Percentiles rank a stretch among this genome's conserved stretches.
phyloP scores from a whole-genome alignment of 768 basidiomycete species.

The Clathrus columnatus region DNA sequence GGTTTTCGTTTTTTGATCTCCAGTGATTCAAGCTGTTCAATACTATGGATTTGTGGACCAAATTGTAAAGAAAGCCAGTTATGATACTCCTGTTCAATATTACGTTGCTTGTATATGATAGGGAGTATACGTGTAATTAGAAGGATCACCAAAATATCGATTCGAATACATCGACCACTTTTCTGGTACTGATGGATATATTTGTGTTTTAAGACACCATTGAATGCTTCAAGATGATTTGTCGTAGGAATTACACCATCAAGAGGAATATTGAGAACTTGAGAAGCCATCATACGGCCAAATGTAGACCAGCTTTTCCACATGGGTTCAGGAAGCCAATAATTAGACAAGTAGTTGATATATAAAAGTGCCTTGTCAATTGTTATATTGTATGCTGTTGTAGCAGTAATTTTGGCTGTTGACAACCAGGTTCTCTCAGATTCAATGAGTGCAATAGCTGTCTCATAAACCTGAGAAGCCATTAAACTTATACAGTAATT shows the following conservation, averaged over 20 bases:
- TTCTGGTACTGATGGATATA: conserved; percentile 22
- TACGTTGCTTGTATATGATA: conserved; percentile 13
- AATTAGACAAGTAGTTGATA: conserved; percentile 6
- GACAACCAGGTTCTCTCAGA: neutral
- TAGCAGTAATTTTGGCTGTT: no score
- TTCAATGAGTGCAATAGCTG: neutral
- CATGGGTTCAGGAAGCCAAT: conserved; percentile 15
- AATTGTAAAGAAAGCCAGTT: neutral
- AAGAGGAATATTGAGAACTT: conserved; percentile 17
- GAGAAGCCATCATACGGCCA: conserved; percentile 21
- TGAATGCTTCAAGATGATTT: conserved; percentile 30
- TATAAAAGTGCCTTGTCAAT: neutral
- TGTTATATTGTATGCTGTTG: neutral
- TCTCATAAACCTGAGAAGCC: neutral
- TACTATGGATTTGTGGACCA: neutral
- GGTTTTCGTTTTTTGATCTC: neutral
- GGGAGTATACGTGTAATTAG: conserved; percentile 18
- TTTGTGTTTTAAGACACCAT: conserved; percentile 23
- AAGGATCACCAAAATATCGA: conserved; percentile 20
- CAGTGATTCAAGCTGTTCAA: neutral
- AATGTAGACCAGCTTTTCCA: conserved; percentile 25
- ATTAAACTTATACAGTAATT: neutral
- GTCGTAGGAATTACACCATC: conserved; percentile 22
- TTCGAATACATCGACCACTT: conserved; percentile 23
- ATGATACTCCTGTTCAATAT: neutral